These are phyloP conservation scores for Aspergillus fischeri DNA, from an alignment of 2,329 filamentous ascomycete species.

Conservation along the genomic window DNA sequence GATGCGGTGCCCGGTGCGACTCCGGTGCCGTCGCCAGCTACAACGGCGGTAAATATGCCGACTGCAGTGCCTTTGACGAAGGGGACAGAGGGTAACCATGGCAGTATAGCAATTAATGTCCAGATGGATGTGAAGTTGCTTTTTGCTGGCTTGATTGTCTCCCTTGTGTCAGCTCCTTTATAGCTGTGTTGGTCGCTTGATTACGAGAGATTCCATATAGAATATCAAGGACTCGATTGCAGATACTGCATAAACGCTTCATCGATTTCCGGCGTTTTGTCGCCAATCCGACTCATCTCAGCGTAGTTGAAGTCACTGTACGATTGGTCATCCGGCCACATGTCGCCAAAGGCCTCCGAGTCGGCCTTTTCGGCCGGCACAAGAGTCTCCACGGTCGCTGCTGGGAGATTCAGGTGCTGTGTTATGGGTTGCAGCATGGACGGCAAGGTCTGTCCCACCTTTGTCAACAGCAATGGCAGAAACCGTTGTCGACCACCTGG, in stretches of 20 bases:
- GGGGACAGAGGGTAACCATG: background rate
- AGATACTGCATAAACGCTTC: conserved; percentile 14
- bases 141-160: background rate
- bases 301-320: conserved; percentile 16
- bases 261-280: conserved; percentile 17
- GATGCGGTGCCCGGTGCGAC: background rate
- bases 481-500: conserved; percentile 74
- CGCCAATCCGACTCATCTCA: conserved; percentile 19
- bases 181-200: background rate
- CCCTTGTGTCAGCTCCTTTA: background rate
- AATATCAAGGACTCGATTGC: background rate
- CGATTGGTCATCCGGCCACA: background rate
- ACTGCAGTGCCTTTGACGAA: background rate
- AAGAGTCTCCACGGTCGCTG: background rate
- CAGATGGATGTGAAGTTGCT: background rate
- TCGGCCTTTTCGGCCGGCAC: background rate
- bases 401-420: conserved; percentile 17
- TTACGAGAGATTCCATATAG: background rate
- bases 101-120: background rate
- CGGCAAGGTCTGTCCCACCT: conserved; percentile 69
- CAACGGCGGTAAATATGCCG: background rate
- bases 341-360: background rate
- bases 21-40: background rate
- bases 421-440: conserved; percentile 17
- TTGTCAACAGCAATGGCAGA: conserved; percentile 70